Percentiles rank a stretch among this genome's conserved stretches.
phyloP scores from a whole-genome alignment of 2,329 filamentous ascomycete genomes.

The Dendryphion nanum region DNA sequence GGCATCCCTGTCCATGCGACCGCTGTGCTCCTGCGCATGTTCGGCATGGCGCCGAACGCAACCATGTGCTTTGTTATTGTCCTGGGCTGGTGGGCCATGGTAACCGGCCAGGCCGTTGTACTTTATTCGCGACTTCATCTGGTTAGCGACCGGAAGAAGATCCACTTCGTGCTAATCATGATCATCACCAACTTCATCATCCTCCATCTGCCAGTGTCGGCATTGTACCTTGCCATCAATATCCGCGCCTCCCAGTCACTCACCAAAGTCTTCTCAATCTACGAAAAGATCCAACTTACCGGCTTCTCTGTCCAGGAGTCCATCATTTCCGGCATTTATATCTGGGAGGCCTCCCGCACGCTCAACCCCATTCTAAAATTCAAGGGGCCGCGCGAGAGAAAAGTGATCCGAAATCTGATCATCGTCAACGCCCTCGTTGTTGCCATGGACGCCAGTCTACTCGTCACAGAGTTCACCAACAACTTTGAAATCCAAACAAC shows the following conservation, averaged over 20 bases:
- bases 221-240: conserved; percentile 1
- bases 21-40: conserved; percentile 5
- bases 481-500: conserved; percentile 25
- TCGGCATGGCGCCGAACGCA: conserved; percentile 1
- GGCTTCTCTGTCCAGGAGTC: conserved; percentile 41
- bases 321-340: conserved; percentile 44
- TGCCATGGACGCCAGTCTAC: conserved; percentile 37
- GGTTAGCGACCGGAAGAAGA: conserved; percentile 6
- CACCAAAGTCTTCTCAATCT: conserved; percentile 18
- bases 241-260: conserved; percentile 5
- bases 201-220: conserved; percentile 1
- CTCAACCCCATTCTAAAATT: conserved; percentile 7
- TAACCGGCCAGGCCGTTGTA: conserved; percentile 60
- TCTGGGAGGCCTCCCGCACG: conserved; percentile 49
- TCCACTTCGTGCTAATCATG: conserved; percentile 49
- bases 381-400: conserved; percentile 6
- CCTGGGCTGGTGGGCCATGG: conserved; percentile 43
- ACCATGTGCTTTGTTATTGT: conserved; percentile 4
- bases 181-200: conserved; percentile 50
- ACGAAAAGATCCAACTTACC: conserved; percentile 41
- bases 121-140: conserved; percentile 53
- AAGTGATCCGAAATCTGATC: conserved; percentile 33
- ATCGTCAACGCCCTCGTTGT: conserved; percentile 40
- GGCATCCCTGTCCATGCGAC: conserved; percentile 5
- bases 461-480: conserved; percentile 40